phyloP scores from a whole-genome alignment of 805 yeast species.

The Metschnikowia picachoensis region DNA sequence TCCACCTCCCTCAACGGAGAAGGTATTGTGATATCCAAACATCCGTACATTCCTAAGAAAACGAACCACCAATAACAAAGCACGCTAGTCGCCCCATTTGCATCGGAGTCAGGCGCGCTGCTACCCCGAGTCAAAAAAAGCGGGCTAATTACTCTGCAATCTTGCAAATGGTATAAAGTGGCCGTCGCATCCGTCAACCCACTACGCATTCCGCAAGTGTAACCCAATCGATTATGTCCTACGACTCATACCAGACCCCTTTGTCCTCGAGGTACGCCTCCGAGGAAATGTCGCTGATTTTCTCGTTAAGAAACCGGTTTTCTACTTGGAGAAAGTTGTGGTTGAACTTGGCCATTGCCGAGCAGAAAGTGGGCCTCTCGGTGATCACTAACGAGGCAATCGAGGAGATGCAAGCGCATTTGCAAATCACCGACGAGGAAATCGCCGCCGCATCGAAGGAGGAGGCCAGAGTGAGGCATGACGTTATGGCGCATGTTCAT shows the following conservation, averaged over 20 bases:
- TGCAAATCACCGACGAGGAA: conserved; percentile 88
- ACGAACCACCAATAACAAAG: too few species aligned
- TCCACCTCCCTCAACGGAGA: too few species aligned
- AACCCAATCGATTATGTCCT: conserved; percentile 24
- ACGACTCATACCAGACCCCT: conserved; percentile 87
- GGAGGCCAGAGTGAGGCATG: conserved; percentile 98
- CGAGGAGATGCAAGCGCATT: conserved; percentile 73
- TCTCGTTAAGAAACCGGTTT: conserved; percentile 89
- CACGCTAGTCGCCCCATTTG: background rate
- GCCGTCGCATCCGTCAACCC: background rate
- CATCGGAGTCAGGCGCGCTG: conserved; percentile 9
- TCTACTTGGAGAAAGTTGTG: conserved; percentile 98
- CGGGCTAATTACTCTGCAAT: conserved; percentile 3
- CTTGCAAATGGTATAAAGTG: background rate
- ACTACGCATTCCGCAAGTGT: background rate
- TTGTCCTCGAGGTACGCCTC: conserved; percentile 96
- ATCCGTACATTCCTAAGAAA: too few species aligned
- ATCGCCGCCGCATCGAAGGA: conserved; percentile 84
- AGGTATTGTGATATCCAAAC: too few species aligned
- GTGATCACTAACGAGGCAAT: conserved; percentile 90
- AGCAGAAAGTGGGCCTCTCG: conserved; percentile 80
- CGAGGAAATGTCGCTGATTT: conserved; percentile 91
- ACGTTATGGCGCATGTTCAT: conserved; percentile 99
- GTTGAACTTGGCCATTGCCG: conserved; percentile 94
- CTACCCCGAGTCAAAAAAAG: conserved; percentile 6